phyloP scores from a whole-genome alignment of 2,329 filamentous ascomycete genomes.

The Colletotrichum tanaceti region DNA sequence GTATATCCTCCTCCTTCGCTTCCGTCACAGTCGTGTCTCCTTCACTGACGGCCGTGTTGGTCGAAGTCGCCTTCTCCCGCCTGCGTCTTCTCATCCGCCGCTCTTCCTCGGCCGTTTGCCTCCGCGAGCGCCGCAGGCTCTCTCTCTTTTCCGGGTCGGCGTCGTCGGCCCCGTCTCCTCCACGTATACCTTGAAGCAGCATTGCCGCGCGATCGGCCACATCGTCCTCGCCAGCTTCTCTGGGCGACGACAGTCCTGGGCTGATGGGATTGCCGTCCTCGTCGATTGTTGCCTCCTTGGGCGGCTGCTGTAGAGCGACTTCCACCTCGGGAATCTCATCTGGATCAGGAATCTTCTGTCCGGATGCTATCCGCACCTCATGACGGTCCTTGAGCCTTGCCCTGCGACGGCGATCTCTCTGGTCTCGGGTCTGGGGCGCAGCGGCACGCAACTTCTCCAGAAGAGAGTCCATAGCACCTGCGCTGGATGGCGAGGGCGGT shows the following conservation, averaged over 20 bases:
- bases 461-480: slow-evolving; percentile 94
- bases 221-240: slow-evolving; percentile 70
- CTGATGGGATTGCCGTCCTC: slow-evolving; percentile 65
- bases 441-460: slow-evolving; percentile 95
- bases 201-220: slow-evolving; percentile 87
- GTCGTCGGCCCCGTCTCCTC: slow-evolving; percentile 69
- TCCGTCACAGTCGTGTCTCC: slow-evolving; percentile 36
- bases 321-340: slow-evolving; percentile 71
- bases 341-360: slow-evolving; percentile 85
- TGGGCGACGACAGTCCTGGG: slow-evolving; percentile 59
- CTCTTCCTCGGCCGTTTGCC: slow-evolving; percentile 85
- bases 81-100: slow-evolving; percentile 74
- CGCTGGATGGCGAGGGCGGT: slow-evolving; percentile 75
- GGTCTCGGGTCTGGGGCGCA: slow-evolving; percentile 88
- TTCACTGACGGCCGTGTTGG: slow-evolving; percentile 45
- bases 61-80: slow-evolving; percentile 67
- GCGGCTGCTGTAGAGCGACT: slow-evolving; percentile 50
- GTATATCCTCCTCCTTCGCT: slow-evolving; percentile 40
- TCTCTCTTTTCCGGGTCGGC: slow-evolving; percentile 65
- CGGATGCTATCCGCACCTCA: slow-evolving; percentile 88
- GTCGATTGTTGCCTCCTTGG: slow-evolving; percentile 53
- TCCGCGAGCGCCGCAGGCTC: slow-evolving; percentile 68
- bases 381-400: slow-evolving; percentile 91
- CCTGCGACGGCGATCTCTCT: slow-evolving; percentile 86
- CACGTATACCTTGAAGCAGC: slow-evolving; percentile 84